Evolutionary conservation across 441 rosid genomes (phyloP).

Genomic region (Raphanus hybrid): DNA sequence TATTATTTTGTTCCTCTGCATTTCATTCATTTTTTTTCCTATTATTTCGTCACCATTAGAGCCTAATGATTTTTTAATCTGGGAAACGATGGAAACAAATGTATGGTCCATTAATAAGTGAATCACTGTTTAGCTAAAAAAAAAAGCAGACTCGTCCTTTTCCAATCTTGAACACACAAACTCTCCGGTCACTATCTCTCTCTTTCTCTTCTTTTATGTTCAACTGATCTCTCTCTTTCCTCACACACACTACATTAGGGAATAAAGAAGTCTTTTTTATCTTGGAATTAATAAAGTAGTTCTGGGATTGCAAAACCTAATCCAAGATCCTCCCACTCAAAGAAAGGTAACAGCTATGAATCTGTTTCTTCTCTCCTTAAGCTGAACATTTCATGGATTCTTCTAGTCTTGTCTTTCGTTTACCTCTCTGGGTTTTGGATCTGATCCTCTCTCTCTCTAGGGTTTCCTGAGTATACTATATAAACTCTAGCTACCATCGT

Average conservation of each 20-base stretch:
- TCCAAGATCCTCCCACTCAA: constrained; percentile 24
- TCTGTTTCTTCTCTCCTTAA: constrained; percentile 18
- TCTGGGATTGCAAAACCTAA: constrained; percentile 31
- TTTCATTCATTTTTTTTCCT: no score
- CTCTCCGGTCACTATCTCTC: constrained; percentile 5
- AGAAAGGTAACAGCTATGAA: constrained; percentile 32
- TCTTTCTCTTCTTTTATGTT: no score
- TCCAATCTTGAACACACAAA: constrained; percentile 40
- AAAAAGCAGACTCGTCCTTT: constrained; percentile 32
- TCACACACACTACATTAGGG: constrained; percentile 8
- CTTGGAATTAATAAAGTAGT: constrained; percentile 23
- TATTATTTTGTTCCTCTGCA: no score
- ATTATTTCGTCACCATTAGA: no score
- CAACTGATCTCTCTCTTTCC: neutral
- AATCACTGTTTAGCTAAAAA: constrained; percentile 39
- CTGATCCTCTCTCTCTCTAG: constrained; percentile 27
- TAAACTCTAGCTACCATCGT: constrained; percentile 7
- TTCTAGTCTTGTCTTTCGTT: neutral
- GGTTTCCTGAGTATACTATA: constrained; percentile 13
- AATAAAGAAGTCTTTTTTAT: constrained; percentile 20
- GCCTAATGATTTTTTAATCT: constrained; percentile 13
- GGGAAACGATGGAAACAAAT: constrained; percentile 9
- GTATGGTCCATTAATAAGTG: constrained; percentile 26
- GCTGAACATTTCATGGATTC: constrained; percentile 5
- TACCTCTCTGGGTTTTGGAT: constrained; percentile 23